phyloP scores from a whole-genome alignment of 1,284 basidiomycete species.

The Hemileia vastatrix region DNA sequence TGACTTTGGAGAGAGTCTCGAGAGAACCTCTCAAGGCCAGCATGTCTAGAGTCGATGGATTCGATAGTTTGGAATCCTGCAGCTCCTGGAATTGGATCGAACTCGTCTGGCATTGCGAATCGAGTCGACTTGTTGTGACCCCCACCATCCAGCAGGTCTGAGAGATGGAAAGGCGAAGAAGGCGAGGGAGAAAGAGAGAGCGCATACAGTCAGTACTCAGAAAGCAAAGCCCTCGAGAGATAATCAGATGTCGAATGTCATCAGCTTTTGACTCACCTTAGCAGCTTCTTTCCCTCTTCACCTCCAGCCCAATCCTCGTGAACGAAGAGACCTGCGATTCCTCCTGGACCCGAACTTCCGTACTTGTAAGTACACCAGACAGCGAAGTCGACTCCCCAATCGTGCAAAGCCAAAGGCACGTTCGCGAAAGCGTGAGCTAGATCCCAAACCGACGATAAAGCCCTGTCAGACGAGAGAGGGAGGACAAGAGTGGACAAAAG shows the following conservation, averaged over 20 bases:
- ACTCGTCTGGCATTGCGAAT: constrained; percentile 78
- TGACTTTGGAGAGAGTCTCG: too few species aligned
- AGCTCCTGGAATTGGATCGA: constrained; percentile 75
- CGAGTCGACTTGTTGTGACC: constrained; percentile 78
- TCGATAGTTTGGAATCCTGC: constrained; percentile 83
- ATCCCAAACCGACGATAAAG: constrained; percentile 84
- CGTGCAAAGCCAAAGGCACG: constrained; percentile 75
- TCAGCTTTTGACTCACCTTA: constrained; percentile 34
- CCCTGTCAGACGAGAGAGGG: constrained; percentile 52
- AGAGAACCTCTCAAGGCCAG: too few species aligned
- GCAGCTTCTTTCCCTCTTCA: constrained; percentile 1
- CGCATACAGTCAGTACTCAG: too few species aligned
- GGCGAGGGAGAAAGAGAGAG: too few species aligned
- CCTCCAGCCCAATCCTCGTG: constrained; percentile 57
- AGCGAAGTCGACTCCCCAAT: constrained; percentile 93
- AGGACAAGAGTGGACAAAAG: too few species aligned
- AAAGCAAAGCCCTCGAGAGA: constrained; percentile 25
- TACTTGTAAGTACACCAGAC: constrained; percentile 75
- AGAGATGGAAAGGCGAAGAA: too few species aligned
- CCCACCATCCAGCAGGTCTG: constrained; percentile 95
- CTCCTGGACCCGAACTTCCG: constrained; percentile 88
- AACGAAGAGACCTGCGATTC: constrained; percentile 80
- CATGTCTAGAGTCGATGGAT: too few species aligned
- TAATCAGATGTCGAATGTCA: too few species aligned
- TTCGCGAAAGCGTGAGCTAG: constrained; percentile 93